phyloP scores from a whole-genome alignment of 768 basidiomycete genomes.

The Galerina sulciceps region DNA sequence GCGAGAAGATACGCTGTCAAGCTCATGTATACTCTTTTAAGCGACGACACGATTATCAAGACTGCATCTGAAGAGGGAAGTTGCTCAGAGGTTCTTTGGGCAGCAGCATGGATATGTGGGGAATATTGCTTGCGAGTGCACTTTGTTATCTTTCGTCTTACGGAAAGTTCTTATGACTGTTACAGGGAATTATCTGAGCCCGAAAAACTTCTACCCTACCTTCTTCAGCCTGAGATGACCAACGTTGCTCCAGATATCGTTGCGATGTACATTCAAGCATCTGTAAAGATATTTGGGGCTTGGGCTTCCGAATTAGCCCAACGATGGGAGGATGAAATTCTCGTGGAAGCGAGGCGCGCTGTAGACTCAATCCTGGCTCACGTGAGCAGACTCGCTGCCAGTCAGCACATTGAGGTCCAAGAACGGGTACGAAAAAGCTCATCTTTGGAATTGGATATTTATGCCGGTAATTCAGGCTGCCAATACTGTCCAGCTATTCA shows the following conservation, averaged over 20 bases:
- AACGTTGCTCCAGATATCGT: slow-evolving; percentile 66
- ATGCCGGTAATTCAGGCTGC: slow-evolving; percentile 61
- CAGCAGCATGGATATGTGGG: slow-evolving; percentile 96
- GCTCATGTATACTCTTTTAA: slow-evolving; percentile 80
- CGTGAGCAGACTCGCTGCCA: slow-evolving; percentile 61
- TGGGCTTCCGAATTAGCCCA: slow-evolving; percentile 82
- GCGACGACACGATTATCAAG: slow-evolving; percentile 74
- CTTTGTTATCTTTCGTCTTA: slow-evolving; percentile 14
- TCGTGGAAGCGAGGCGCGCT: slow-evolving; percentile 63
- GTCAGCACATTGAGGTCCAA: slow-evolving; percentile 85
- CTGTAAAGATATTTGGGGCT: slow-evolving; percentile 84
- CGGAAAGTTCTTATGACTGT: neutral
- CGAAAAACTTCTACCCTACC: slow-evolving; percentile 70
- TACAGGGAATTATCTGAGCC: slow-evolving; percentile 79
- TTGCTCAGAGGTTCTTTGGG: slow-evolving; percentile 88
- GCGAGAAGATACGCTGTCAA: slow-evolving; percentile 81
- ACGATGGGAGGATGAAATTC: slow-evolving; percentile 75
- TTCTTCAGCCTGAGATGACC: slow-evolving; percentile 65
- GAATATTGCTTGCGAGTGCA: slow-evolving; percentile 85
- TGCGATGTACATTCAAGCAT: slow-evolving; percentile 81
- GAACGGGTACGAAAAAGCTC: slow-evolving; percentile 68
- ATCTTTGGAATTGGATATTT: neutral
- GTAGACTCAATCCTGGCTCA: slow-evolving; percentile 66
- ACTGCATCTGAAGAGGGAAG: slow-evolving; percentile 71
- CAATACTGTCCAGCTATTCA: slow-evolving; percentile 74